Conservation (phyloP, 2,329 filamentous ascomycete genomes). For the Arachnomyces sp. region DNA sequence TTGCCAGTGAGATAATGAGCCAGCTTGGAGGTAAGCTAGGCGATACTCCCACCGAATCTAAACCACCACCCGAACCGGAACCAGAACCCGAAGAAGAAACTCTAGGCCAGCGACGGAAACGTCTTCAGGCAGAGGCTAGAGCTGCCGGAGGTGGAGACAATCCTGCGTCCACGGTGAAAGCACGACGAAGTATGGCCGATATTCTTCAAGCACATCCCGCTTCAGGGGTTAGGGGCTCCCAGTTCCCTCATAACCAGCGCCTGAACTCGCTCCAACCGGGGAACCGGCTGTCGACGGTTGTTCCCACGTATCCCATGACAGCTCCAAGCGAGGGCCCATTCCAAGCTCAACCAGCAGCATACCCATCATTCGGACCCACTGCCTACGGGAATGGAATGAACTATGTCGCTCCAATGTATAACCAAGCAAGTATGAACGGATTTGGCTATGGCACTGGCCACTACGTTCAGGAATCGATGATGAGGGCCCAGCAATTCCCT, state of each 20-base stretch:
- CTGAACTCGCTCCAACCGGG: neutral
- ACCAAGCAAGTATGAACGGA: constrained; percentile 20
- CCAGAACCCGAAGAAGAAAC: constrained; percentile 38
- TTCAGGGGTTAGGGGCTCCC: constrained; percentile 14
- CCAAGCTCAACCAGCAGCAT: no score
- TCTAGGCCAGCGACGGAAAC: constrained; percentile 37
- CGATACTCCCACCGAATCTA: constrained; percentile 15
- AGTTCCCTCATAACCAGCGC: neutral
- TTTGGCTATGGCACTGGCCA: constrained; percentile 20
- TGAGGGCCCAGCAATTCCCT: constrained; percentile 17
- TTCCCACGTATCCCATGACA: constrained; percentile 3
- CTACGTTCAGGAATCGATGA: constrained; percentile 16
- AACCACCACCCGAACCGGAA: neutral
- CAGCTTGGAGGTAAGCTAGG: constrained; percentile 29
- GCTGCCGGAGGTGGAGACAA: constrained; percentile 5
- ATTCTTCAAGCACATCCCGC: constrained; percentile 48
- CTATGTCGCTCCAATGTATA: constrained; percentile 12
- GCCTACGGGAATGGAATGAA: no score
- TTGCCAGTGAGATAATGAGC: constrained; percentile 35
- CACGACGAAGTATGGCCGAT: constrained; percentile 39
- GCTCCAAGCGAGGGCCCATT: neutral
- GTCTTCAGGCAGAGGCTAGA: constrained; percentile 35
- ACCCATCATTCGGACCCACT: no score
- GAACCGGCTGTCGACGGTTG: constrained; percentile 10
- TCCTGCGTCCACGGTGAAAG: constrained; percentile 19